A percentile compares a stretch with the other conserved stretches of the same genome.
These are phyloP conservation scores for Hydnomerulius pinastri DNA, from an alignment of 768 basidiomycete genomes.

Conservation along the genomic window DNA sequence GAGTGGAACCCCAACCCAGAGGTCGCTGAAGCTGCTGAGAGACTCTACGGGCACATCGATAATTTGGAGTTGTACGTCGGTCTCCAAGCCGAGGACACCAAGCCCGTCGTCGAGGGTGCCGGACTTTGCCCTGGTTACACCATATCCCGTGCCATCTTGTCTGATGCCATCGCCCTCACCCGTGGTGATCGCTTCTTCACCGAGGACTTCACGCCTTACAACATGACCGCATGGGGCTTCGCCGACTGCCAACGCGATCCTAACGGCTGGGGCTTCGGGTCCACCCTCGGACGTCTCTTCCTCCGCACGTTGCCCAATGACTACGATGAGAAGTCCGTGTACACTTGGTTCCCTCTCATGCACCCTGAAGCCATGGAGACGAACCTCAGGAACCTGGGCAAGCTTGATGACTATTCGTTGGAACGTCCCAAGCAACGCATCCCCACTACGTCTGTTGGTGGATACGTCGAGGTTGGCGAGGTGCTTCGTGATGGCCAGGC, in stretches of 20 bases:
- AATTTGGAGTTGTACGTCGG: conserved; percentile 82
- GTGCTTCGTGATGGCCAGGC: conserved; percentile 47
- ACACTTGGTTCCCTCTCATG: conserved; percentile 90
- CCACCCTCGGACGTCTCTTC: conserved; percentile 69
- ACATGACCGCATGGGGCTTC: conserved; percentile 84
- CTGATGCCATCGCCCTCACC: conserved; percentile 84
- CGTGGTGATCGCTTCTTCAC: conserved; percentile 85
- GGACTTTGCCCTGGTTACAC: conserved; percentile 89
- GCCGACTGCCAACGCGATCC: conserved; percentile 79
- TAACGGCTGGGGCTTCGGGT: conserved; percentile 69
- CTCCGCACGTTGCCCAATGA: conserved; percentile 72
- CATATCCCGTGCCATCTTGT: conserved; percentile 80
- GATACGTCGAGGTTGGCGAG: conserved; percentile 52
- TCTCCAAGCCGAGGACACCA: conserved; percentile 75
- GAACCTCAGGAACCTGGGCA: conserved; percentile 56
- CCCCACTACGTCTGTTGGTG: conserved; percentile 36
- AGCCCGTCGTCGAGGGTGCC: conserved; percentile 74
- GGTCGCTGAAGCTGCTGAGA: conserved; percentile 72
- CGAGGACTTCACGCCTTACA: conserved; percentile 77
- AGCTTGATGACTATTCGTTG: conserved; percentile 56
- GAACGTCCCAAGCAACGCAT: conserved; percentile 43
- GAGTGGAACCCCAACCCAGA: conserved; percentile 82
- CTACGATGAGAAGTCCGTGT: conserved; percentile 68
- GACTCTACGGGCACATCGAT: conserved; percentile 75
- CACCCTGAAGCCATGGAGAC: conserved; percentile 69